Conservation (phyloP, 2,329 filamentous ascomycete genomes). For the Nothomitra cinnamomea region DNA sequence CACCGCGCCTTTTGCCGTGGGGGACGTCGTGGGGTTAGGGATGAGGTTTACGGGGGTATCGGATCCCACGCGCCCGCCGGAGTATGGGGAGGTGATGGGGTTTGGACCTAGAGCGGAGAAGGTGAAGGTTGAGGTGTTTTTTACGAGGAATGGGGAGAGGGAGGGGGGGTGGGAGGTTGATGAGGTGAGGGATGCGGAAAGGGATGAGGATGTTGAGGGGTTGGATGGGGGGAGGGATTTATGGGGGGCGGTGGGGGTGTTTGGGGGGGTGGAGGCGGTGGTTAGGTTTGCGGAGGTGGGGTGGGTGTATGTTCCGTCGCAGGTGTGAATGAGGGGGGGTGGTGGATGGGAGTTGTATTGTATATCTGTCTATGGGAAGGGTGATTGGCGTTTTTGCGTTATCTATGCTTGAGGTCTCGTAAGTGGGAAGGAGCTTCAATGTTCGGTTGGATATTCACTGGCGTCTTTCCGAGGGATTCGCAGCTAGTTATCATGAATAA, state of each 20-base stretch:
- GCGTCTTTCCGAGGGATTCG: no score
- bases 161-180: slow-evolving; percentile 40
- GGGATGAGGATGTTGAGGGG: slow-evolving; percentile 25
- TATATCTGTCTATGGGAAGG: no score
- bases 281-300: slow-evolving; percentile 7
- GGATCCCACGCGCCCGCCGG: slow-evolving; percentile 19
- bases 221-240: slow-evolving; percentile 32
- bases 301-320: no score
- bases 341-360: no score
- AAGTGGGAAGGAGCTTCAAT: no score
- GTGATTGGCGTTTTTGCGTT: no score
- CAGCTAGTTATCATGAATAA: no score
- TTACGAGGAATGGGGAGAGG: slow-evolving; percentile 37
- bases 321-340: no score
- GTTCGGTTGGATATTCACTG: no score
- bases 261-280: slow-evolving; percentile 45
- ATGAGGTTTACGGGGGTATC: slow-evolving; percentile 28
- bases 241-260: slow-evolving; percentile 41
- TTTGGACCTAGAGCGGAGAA: slow-evolving; percentile 13
- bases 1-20: slow-evolving; percentile 31
- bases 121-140: slow-evolving; percentile 35
- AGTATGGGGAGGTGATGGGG: slow-evolving; percentile 14
- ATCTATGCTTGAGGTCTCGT: no score
- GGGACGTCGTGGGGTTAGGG: slow-evolving; percentile 41
- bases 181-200: slow-evolving; percentile 37